Percentiles rank a stretch among this genome's conserved stretches.
Evolutionary conservation across 116 monocot species (phyloP).

Genomic region (Phalaenopsis hybrid): DNA sequence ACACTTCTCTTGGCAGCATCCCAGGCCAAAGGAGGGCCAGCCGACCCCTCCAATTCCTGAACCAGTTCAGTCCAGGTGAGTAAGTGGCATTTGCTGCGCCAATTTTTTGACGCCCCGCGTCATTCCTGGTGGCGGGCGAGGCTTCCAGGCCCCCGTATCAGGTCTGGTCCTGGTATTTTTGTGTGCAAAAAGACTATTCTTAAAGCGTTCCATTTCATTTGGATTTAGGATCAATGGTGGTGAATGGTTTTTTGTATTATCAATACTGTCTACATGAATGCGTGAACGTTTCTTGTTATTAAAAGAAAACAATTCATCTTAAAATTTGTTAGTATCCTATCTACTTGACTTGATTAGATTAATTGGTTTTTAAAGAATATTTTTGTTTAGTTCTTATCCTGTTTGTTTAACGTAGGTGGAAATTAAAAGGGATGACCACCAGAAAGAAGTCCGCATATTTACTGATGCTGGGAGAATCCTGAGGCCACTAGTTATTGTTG

Average conservation of each 20-base stretch:
- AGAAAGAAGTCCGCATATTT: slow-evolving; percentile 65
- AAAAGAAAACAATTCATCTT: not conserved
- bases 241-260: not conserved
- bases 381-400: not conserved
- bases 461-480: slow-evolving; percentile 61
- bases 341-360: not conserved
- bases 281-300: not conserved
- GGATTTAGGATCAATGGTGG: not conserved
- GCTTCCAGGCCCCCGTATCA: too few relatives aligned
- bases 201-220: not conserved
- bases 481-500: slow-evolving; percentile 66
- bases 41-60: too few relatives aligned
- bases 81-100: too few relatives aligned
- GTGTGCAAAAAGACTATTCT: not conserved
- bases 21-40: too few relatives aligned
- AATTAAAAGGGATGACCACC: slow-evolving; percentile 61
- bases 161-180: not conserved
- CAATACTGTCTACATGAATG: not conserved
- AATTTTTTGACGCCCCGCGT: too few relatives aligned
- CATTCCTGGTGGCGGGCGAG: too few relatives aligned
- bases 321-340: not conserved
- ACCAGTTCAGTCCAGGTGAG: too few relatives aligned
- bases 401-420: slow-evolving; percentile 44
- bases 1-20: too few relatives aligned
- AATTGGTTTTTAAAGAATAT: not conserved